These are phyloP conservation scores for Mentha longifolia DNA, from an alignment of 257 asterid genomes.

Conservation along the genomic window DNA sequence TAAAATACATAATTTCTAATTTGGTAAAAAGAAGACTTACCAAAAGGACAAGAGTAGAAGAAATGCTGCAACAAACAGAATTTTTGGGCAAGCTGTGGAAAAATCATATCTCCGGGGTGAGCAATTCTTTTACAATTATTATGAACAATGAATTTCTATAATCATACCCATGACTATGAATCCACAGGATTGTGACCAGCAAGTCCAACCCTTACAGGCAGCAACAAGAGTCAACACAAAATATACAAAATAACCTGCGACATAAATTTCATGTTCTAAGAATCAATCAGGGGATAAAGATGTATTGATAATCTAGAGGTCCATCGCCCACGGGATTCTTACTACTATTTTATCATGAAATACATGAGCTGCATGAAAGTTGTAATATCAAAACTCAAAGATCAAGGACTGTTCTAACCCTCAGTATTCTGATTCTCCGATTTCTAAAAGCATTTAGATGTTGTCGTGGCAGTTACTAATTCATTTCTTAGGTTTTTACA, in stretches of 20 bases:
- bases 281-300: constrained; percentile 21
- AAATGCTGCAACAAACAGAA: constrained; percentile 69
- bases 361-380: too few relatives aligned
- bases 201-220: constrained; percentile 74
- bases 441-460: background rate
- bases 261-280: constrained; percentile 23
- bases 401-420: too few relatives aligned
- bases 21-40: constrained; percentile 42
- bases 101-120: constrained; percentile 26
- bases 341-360: too few relatives aligned
- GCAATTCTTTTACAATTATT: constrained; percentile 12
- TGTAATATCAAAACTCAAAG: too few relatives aligned
- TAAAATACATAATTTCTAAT: background rate
- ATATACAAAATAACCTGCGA: constrained; percentile 71
- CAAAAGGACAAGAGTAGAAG: constrained; percentile 80
- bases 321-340: too few relatives aligned
- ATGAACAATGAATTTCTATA: constrained; percentile 17
- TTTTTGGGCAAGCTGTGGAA: constrained; percentile 73
- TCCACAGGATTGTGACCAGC: constrained; percentile 74
- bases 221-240: constrained; percentile 66
- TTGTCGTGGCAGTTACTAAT: background rate
- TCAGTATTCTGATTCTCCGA: too few relatives aligned
- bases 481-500: background rate
- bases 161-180: constrained; percentile 68
- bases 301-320: constrained; percentile 5